phyloP scores from a whole-genome alignment of 2,329 filamentous ascomycete species.

The Colletotrichum theobromicola region DNA sequence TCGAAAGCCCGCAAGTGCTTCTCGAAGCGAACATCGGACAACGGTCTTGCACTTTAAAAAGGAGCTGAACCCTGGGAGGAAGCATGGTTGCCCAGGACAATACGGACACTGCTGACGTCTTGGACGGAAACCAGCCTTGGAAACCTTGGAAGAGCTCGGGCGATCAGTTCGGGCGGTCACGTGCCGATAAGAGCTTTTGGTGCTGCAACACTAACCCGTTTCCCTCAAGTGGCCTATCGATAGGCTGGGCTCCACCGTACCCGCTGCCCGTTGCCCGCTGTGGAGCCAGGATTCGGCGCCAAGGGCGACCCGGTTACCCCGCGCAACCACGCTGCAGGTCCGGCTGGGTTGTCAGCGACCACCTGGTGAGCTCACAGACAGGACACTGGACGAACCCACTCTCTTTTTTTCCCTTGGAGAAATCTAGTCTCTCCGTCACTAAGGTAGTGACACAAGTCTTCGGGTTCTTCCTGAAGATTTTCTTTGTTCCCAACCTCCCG shows the following conservation, averaged over 20 bases:
- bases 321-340: conserved; percentile 21
- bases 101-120: neutral
- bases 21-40: neutral
- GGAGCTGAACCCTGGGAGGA: neutral
- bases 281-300: conserved; percentile 5
- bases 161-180: neutral
- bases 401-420: neutral
- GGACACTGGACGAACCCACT: conserved; percentile 1
- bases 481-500: neutral
- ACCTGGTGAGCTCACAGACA: conserved; percentile 15
- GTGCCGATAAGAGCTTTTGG: conserved; percentile 21
- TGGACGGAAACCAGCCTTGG: neutral
- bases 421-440: neutral
- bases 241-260: neutral
- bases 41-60: neutral
- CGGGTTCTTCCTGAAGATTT: neutral
- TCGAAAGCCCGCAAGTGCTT: neutral
- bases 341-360: conserved; percentile 6
- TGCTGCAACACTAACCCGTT: neutral
- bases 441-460: neutral
- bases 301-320: conserved; percentile 21
- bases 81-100: neutral
- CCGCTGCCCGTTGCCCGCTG: neutral
- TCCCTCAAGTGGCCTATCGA: conserved; percentile 7
- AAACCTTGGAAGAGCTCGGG: neutral